Evolutionary conservation across 371 early-diverging fungal genomes (phyloP).

Genomic region (Pancytospora epiphaga): DNA sequence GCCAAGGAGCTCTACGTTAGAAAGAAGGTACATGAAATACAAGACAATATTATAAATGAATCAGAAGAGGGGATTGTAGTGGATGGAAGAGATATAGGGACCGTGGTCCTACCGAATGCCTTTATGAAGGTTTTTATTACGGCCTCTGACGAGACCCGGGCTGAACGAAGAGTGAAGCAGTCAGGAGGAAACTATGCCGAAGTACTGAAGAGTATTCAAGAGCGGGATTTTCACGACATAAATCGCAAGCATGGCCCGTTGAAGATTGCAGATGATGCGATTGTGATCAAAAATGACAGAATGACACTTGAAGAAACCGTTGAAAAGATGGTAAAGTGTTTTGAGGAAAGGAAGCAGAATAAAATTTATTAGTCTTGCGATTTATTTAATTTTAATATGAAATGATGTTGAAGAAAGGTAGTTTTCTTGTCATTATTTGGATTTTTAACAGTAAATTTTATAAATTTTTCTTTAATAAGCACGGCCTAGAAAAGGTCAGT

Average conservation of each 20-base stretch:
- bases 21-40: slow-evolving; percentile 63
- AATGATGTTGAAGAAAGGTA: too few relatives aligned
- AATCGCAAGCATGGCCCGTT: slow-evolving; percentile 70
- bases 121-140: slow-evolving; percentile 74
- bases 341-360: slow-evolving; percentile 58
- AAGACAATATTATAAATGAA: slow-evolving; percentile 62
- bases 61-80: slow-evolving; percentile 67
- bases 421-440: too few relatives aligned
- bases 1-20: slow-evolving; percentile 67
- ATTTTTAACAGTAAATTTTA: too few relatives aligned
- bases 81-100: slow-evolving; percentile 85
- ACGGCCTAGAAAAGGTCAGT: too few relatives aligned
- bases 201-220: slow-evolving; percentile 49
- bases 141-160: slow-evolving; percentile 68
- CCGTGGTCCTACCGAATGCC: slow-evolving; percentile 73
- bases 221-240: slow-evolving; percentile 69
- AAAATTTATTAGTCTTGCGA: too few relatives aligned
- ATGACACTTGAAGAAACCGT: slow-evolving; percentile 70
- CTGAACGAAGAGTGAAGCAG: slow-evolving; percentile 68
- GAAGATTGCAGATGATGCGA: slow-evolving; percentile 68
- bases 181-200: slow-evolving; percentile 29
- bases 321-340: slow-evolving; percentile 61
- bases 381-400: too few relatives aligned
- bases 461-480: too few relatives aligned
- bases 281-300: slow-evolving; percentile 69